Conservation (phyloP, 768 basidiomycete genomes). For the Mycena metata region DNA sequence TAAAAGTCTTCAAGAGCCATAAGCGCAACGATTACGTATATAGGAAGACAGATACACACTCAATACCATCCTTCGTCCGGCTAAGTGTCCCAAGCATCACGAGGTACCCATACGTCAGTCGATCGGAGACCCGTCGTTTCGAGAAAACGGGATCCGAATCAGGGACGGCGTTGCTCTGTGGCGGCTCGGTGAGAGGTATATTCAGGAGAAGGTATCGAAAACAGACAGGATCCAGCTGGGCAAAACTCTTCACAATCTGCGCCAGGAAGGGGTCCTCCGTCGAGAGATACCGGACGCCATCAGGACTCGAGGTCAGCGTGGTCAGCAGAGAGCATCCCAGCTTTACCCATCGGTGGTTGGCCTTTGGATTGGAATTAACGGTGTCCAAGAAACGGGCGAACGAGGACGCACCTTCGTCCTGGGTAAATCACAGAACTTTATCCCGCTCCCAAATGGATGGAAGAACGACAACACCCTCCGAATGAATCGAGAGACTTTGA, state of each 20-base stretch:
- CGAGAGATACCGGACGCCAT: conserved; percentile 85
- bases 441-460: conserved; percentile 84
- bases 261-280: conserved; percentile 87
- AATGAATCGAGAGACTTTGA: conserved; percentile 90
- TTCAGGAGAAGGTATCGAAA: neutral
- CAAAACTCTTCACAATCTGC: conserved; percentile 89
- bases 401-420: conserved; percentile 67
- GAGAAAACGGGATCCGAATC: conserved; percentile 89
- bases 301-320: conserved; percentile 85
- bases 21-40: conserved; percentile 14
- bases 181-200: neutral
- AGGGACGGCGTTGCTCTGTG: conserved; percentile 78
- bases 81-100: conserved; percentile 96
- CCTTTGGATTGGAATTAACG: conserved; percentile 54
- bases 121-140: conserved; percentile 82
- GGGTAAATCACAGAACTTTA: conserved; percentile 85
- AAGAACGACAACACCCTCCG: conserved; percentile 94
- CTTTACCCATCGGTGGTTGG: conserved; percentile 86
- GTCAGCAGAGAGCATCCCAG: conserved; percentile 87
- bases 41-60: conserved; percentile 60
- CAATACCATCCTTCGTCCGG: conserved; percentile 89
- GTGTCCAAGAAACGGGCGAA: conserved; percentile 3
- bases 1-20: conserved; percentile 70
- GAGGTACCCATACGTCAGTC: conserved; percentile 92
- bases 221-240: conserved; percentile 91